These are phyloP conservation scores for Daldinia bambusicola DNA, from an alignment of 495 filamentous ascomycete genomes.

Conservation along the genomic window DNA sequence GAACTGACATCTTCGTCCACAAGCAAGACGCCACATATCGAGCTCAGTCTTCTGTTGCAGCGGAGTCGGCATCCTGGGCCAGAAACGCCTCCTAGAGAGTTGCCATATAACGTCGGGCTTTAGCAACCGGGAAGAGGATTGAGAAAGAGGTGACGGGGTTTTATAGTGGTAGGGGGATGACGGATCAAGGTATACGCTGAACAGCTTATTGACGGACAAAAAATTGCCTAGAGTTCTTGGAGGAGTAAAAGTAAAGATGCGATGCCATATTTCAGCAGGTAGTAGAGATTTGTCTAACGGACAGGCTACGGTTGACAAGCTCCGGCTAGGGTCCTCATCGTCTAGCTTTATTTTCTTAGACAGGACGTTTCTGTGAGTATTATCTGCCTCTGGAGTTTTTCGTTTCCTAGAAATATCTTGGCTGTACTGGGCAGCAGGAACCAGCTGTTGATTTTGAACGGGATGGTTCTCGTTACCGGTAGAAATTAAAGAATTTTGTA, in stretches of 20 bases:
- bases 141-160: constrained; percentile 36
- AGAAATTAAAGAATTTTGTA: constrained; percentile 16
- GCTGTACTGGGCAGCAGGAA: constrained; percentile 9
- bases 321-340: constrained; percentile 14
- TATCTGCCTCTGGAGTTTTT: constrained; percentile 44
- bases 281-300: constrained; percentile 54
- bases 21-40: constrained; percentile 70
- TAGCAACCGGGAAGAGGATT: constrained; percentile 42
- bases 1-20: constrained; percentile 64
- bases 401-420: constrained; percentile 51
- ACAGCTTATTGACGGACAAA: constrained; percentile 62
- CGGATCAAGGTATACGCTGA: constrained; percentile 64
- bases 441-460: constrained; percentile 13
- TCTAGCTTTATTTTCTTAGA: constrained; percentile 55
- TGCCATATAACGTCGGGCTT: constrained; percentile 69
- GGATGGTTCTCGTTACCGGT: constrained; percentile 23
- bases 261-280: constrained; percentile 65
- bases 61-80: constrained; percentile 66
- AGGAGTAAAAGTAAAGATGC: constrained; percentile 63
- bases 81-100: constrained; percentile 64
- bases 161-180: constrained; percentile 46
- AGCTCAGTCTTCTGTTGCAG: constrained; percentile 65
- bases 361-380: constrained; percentile 21
- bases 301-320: constrained; percentile 6
- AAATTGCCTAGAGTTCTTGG: constrained; percentile 61